These are phyloP conservation scores for Tardiomyces depauwii DNA, from an alignment of 1,139 yeast genomes.

Conservation along the genomic window DNA sequence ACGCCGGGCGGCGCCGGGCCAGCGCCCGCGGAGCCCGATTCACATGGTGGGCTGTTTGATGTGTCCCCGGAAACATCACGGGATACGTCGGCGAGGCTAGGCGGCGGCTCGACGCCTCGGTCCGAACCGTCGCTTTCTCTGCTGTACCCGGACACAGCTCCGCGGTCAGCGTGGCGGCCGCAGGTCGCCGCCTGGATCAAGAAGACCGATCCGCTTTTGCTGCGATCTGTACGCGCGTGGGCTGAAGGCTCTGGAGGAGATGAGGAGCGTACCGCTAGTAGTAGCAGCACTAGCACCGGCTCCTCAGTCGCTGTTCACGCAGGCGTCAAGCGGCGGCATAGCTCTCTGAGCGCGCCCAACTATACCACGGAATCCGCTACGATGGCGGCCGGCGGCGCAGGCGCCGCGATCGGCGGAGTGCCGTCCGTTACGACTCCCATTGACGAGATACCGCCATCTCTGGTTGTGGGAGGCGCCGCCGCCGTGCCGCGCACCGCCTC, in stretches of 20 bases:
- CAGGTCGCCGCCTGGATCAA: slow-evolving; percentile 28
- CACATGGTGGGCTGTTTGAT: too few species aligned
- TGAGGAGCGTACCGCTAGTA: not conserved
- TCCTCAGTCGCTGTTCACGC: not conserved
- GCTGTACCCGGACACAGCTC: slow-evolving; percentile 31
- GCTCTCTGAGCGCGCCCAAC: not conserved
- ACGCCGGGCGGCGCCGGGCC: too few species aligned
- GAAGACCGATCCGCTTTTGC: slow-evolving; percentile 8
- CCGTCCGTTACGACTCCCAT: not conserved
- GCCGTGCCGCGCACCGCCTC: not conserved
- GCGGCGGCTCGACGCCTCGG: not conserved
- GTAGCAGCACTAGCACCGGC: not conserved
- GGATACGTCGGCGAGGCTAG: too few species aligned
- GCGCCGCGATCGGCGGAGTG: not conserved
- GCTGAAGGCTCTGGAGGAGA: not conserved
- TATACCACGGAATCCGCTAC: not conserved
- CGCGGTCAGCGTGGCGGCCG: slow-evolving; percentile 27
- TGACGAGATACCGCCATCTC: not conserved
- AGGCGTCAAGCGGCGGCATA: not conserved
- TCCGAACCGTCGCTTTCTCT: slow-evolving; percentile 12
- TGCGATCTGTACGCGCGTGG: slow-evolving; percentile 1
- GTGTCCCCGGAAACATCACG: too few species aligned
- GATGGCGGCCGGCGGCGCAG: not conserved
- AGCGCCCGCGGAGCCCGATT: too few species aligned
- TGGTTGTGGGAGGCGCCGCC: not conserved